Base-by-base conservation (phyloP, 1,284 basidiomycete genomes). In the Trametes sp. region DNA sequence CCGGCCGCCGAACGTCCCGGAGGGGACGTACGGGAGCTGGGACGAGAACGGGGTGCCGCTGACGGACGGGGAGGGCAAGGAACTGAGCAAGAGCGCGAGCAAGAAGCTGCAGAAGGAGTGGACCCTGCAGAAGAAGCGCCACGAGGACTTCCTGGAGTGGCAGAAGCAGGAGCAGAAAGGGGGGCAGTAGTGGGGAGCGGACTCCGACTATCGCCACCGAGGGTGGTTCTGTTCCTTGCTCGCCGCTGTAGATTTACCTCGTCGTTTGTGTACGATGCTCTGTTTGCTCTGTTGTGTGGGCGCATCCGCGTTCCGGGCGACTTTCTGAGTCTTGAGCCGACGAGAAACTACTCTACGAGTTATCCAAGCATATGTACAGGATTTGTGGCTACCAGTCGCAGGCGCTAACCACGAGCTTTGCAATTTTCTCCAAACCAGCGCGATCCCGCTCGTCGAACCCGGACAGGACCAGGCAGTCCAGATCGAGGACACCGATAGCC, bases 21-120 rank as follows among this genome's bases (percentile, higher is more conserved):
- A 88, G 66, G 88, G 86, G 52, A 80, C 75, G 21, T 98, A 93
- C 71, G 78, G 85, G 11, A 87, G 86, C 59, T 99, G 94, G 92
- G 89, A 98, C 76, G 92, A 90, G 55, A 75, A 82, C 38, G 98
- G 98, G 0, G 63, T 98, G 50, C 98, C 98, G 26, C 84, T 90
- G 19, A 90, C 90, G 41, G 95, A 97, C 72, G 86, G 82, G 0
- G 86, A 93, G 62, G 96, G 96, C 2, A 88, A 89, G 64, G 95
- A 95, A 69, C 76, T 99, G 45, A 90, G 88, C 70, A 98, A 98
- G 81, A 93, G 84, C 69, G 83, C 86, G 62, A 77, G 76, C 56
- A 99, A 99, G 83, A 96, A 90, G 73, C 76, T 90, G 24, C 80
- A 82, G 74, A 99, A 98, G 79, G 88, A 92, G 54, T 89, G 84